These are phyloP conservation scores for Eremothecium gossypii DNA, from an alignment of 1,139 yeast genomes.

Conservation along the genomic window DNA sequence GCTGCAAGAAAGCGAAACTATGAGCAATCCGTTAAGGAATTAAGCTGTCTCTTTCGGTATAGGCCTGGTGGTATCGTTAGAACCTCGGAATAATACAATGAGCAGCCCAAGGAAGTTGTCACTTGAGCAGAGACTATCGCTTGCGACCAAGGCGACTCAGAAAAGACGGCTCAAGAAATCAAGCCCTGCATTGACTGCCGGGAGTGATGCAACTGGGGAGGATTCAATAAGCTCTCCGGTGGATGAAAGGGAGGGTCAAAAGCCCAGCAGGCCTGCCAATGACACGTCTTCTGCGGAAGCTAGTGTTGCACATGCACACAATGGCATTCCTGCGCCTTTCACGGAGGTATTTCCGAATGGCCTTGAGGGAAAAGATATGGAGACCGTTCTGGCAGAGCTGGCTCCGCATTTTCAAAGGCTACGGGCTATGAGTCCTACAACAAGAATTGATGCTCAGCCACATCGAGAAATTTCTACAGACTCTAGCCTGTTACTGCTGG, in stretches of 20 bases:
- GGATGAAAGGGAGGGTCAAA: neutral
- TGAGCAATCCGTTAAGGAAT: too few species aligned
- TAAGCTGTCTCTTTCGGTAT: too few species aligned
- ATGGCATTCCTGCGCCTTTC: neutral
- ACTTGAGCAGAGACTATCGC: conserved; percentile 69
- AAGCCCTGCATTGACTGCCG: conserved; percentile 6
- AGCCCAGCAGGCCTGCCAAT: neutral
- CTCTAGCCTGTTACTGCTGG: conserved; percentile 10
- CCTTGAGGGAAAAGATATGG: neutral
- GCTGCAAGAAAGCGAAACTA: too few species aligned
- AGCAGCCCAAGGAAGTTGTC: conserved; percentile 38
- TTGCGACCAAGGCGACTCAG: conserved; percentile 55
- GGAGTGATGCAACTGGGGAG: conserved; percentile 5
- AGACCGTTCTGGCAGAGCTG: conserved; percentile 16
- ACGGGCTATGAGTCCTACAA: too few species aligned
- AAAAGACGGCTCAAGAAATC: conserved; percentile 20
- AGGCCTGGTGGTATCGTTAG: too few species aligned
- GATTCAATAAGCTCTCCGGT: neutral
- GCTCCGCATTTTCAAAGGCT: conserved; percentile 8
- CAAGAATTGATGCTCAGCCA: neutral
- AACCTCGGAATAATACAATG: neutral
- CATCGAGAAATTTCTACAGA: conserved; percentile 7
- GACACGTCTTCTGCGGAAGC: neutral
- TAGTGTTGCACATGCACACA: neutral
- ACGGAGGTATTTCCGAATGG: neutral